Conservation (phyloP, 202 grass and related monocot genomes). For the Bolboschoenoplectus hybrid region DNA sequence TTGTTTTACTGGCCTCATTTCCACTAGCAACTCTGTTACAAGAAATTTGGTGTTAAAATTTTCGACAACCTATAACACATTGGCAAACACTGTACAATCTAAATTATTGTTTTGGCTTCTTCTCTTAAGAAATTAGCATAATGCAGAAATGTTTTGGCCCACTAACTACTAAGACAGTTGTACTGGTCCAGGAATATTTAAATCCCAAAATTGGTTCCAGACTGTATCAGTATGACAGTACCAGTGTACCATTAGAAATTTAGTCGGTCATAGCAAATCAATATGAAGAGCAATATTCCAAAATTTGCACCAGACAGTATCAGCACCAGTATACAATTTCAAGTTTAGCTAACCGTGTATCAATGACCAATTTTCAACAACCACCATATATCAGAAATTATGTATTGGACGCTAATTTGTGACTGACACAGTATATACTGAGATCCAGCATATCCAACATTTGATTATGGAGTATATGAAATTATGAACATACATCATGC, state of each 20-base stretch:
- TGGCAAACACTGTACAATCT: background rate
- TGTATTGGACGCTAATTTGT: background rate
- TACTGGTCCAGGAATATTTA: background rate
- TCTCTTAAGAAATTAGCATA: background rate
- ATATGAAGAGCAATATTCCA: background rate
- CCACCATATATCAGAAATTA: background rate
- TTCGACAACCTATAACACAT: background rate
- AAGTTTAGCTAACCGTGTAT: background rate
- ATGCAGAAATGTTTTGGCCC: background rate
- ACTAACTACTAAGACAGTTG: background rate
- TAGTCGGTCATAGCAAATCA: background rate
- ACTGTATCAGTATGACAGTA: background rate
- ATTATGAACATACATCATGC: conserved; percentile 22
- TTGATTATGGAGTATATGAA: background rate
- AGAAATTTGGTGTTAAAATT: background rate
- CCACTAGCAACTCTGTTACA: conserved; percentile 3
- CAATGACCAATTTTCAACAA: background rate
- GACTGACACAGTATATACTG: conserved; percentile 3
- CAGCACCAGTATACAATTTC: background rate
- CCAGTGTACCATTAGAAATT: background rate
- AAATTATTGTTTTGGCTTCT: background rate
- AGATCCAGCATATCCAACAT: background rate
- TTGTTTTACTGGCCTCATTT: background rate
- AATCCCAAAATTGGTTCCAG: background rate
- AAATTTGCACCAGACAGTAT: background rate